Evolutionary conservation across 371 early-diverging fungal species (phyloP).

Genomic region (Blakeslea trispora): DNA sequence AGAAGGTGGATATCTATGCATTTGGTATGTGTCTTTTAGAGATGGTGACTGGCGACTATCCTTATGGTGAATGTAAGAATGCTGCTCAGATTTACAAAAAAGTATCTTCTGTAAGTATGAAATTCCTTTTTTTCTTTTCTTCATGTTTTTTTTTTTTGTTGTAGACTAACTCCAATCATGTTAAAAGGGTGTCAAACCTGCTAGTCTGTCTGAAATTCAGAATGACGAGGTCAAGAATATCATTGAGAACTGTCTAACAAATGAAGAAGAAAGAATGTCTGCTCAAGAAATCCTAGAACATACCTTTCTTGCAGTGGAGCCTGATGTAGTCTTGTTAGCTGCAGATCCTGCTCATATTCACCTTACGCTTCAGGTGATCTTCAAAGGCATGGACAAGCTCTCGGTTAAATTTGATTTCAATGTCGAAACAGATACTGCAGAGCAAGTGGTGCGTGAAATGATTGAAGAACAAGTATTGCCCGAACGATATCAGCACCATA

Average conservation of each 20-base stretch:
- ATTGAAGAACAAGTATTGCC: conserved; percentile 72
- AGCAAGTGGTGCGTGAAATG: conserved; percentile 81
- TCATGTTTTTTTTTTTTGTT: not conserved
- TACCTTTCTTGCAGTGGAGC: conserved; percentile 57
- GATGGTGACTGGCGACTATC: conserved; percentile 79
- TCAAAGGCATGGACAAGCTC: conserved; percentile 66
- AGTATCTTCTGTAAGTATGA: conserved; percentile 44
- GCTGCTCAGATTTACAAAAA: conserved; percentile 77
- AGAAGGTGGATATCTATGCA: conserved; percentile 82
- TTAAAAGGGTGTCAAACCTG: conserved; percentile 61
- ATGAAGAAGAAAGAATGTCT: conserved; percentile 60
- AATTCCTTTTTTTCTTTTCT: conserved; percentile 1
- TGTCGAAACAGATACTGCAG: conserved; percentile 75
- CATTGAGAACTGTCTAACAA: conserved; percentile 66
- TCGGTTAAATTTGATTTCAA: conserved; percentile 83
- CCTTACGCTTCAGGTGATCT: conserved; percentile 71
- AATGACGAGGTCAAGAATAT: conserved; percentile 68
- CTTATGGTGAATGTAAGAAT: conserved; percentile 79
- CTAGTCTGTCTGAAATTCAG: conserved; percentile 41
- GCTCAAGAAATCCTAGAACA: conserved; percentile 53
- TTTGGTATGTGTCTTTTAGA: conserved; percentile 86
- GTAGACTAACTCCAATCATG: not conserved
- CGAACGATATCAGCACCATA: conserved; percentile 63
- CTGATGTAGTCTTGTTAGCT: conserved; percentile 60
- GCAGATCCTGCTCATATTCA: conserved; percentile 54